Base-by-base conservation (phyloP, 2,329 filamentous ascomycete genomes). In the Trichoderma aggressivum region DNA sequence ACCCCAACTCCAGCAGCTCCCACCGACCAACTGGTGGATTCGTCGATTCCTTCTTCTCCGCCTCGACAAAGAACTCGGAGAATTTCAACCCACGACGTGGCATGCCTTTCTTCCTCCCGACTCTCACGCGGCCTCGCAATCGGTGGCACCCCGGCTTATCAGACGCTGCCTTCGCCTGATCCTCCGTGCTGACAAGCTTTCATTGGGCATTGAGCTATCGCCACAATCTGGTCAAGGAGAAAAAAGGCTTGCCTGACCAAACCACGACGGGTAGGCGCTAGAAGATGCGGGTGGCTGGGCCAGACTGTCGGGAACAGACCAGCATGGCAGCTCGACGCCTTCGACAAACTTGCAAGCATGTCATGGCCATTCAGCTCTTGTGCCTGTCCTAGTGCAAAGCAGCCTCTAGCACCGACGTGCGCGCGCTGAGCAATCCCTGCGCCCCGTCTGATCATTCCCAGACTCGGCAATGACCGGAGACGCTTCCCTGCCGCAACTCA, bases 271-370 rank as follows among this genome's bases (percentile, higher is more conserved):
- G 65, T 43, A 24, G 34, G 65, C 47, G 47, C 36, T 68, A 68
- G 65, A 60, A 26, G n/a, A 43, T 68, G 65, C 65, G 65, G 65
- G 65, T 68, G 65, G 65, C 62, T 50, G 62, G 62, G 65, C 65
- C 65, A 60, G 55, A 30, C 55, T 68, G 65, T 50, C 65, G 65
- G 65, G 28, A 68, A 18, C 26, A 58, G n/a, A 47, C 34, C 26
- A 53, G 26, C 18, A 64, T 32, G n/a, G 18, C 43, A 43, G 58
- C 32, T 61, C 8, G 36, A n/a, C 58, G 32, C 32, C 36, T 30
- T 21, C 60, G 36, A 47, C 36, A 10, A 39, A n/a, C 18, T n/a
- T 43, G 59, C 34, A 62, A 16, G 10, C 32, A 36, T 43, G 47
- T 32, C 43, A 65, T 36, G 16, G 21, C 30, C 47, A n/a, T 66